Evolutionary conservation across 1,284 basidiomycete species (phyloP).

Genomic region (Tetrapyrgos nigripes): DNA sequence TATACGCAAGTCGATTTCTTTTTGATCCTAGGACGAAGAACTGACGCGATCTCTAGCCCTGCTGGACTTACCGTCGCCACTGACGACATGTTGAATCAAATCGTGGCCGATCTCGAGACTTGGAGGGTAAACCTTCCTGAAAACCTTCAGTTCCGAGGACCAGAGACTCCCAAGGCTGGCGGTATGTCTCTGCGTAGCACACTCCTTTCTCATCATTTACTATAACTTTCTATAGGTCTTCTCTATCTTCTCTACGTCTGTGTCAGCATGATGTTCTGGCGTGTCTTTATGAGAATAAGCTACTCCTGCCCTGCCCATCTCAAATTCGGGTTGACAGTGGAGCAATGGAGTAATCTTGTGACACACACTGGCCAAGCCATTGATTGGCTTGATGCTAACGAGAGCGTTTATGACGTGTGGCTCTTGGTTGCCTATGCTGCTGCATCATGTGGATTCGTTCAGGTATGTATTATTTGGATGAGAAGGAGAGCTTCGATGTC

Average conservation of each 20-base stretch:
- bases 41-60: constrained; percentile 56
- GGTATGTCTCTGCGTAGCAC: constrained; percentile 51
- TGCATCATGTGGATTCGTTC: constrained; percentile 90
- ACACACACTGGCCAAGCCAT: constrained; percentile 80
- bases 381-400: constrained; percentile 88
- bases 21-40: too few species aligned
- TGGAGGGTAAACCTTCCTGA: constrained; percentile 84
- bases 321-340: constrained; percentile 82
- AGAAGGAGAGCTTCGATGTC: background rate
- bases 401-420: constrained; percentile 86
- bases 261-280: constrained; percentile 90
- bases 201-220: background rate
- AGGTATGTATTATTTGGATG: constrained; percentile 59
- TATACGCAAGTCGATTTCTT: constrained; percentile 63
- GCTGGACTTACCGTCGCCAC: constrained; percentile 85
- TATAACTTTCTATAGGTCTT: constrained; percentile 57
- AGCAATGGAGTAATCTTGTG: constrained; percentile 81
- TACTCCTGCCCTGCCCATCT: constrained; percentile 87
- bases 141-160: constrained; percentile 75
- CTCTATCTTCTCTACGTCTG: constrained; percentile 88
- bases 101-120: constrained; percentile 77
- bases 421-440: constrained; percentile 86
- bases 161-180: constrained; percentile 62
- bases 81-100: constrained; percentile 74
- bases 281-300: constrained; percentile 94